These are phyloP conservation scores for Fusarium sp. DNA, from an alignment of 2,329 filamentous ascomycete genomes.

Conservation along the genomic window DNA sequence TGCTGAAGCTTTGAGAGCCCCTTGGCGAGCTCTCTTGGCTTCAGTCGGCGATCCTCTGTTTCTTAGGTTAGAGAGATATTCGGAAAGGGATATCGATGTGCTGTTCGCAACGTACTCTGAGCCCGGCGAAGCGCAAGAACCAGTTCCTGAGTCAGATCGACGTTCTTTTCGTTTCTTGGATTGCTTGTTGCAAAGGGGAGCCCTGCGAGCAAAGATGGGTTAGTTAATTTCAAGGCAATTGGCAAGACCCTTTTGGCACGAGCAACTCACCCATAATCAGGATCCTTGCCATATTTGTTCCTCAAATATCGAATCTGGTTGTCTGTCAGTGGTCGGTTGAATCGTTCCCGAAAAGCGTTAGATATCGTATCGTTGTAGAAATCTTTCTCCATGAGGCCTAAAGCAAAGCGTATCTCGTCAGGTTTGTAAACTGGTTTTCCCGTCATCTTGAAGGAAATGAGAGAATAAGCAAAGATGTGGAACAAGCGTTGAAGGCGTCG, in stretches of 20 bases:
- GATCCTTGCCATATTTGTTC: constrained; percentile 52
- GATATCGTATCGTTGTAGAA: constrained; percentile 40
- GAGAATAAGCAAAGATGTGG: not conserved
- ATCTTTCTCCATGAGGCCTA: constrained; percentile 41
- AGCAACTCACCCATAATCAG: constrained; percentile 48
- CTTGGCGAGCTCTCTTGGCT: not conserved
- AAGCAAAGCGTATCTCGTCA: constrained; percentile 48
- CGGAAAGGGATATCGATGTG: no score
- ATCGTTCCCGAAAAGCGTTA: constrained; percentile 40
- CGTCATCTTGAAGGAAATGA: constrained; percentile 8
- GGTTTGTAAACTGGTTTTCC: constrained; percentile 47
- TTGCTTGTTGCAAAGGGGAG: constrained; percentile 17
- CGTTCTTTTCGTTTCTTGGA: constrained; percentile 25
- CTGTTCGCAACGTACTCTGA: constrained; percentile 9
- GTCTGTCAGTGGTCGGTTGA: constrained; percentile 42
- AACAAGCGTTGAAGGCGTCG: not conserved
- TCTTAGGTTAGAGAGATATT: not conserved
- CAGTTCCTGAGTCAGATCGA: not conserved
- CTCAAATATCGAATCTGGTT: constrained; percentile 52
- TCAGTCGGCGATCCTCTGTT: not conserved
- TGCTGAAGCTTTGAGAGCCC: not conserved
- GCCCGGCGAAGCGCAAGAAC: not conserved
- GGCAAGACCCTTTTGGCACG: not conserved
- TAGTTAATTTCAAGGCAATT: not conserved
- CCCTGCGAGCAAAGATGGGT: not conserved